phyloP scores from a whole-genome alignment of 1,284 basidiomycete genomes.

The Boletus holoroseus region DNA sequence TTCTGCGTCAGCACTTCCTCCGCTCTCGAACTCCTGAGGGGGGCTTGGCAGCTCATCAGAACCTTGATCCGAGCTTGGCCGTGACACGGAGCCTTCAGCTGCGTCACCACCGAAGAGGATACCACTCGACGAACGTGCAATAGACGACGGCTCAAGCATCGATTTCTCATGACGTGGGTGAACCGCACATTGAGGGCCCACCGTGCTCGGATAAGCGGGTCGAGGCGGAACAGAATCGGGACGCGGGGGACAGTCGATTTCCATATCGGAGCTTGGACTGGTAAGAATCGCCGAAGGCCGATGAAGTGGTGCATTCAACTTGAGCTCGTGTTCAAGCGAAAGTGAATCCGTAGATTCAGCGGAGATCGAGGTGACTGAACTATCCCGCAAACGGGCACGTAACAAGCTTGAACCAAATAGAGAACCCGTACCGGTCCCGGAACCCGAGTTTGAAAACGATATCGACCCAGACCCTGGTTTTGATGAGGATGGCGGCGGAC shows the following conservation, averaged over 20 bases:
- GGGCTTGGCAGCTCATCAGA: constrained; percentile 18
- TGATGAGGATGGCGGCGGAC: constrained; percentile 16
- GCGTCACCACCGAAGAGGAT: constrained; percentile 2
- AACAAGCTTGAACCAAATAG: constrained; percentile 25
- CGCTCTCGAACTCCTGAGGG: constrained; percentile 16
- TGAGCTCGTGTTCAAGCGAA: constrained; percentile 5
- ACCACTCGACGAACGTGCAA: constrained; percentile 16
- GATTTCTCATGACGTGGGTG: constrained; percentile 5
- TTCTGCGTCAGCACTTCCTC: constrained; percentile 14
- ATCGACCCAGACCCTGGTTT: constrained; percentile 21
- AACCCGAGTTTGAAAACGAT: constrained; percentile 26
- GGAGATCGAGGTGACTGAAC: constrained; percentile 31
- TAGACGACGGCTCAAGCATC: constrained; percentile 13
- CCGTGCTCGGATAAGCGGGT: neutral
- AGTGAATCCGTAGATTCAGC: constrained; percentile 22
- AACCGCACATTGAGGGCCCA: neutral
- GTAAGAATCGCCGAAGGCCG: constrained; percentile 8
- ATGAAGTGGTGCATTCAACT: constrained; percentile 2
- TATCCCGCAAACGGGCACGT: constrained; percentile 23
- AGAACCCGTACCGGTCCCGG: constrained; percentile 28
- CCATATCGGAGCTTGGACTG: constrained; percentile 25
- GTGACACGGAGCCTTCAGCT: constrained; percentile 11
- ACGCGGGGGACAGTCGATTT: constrained; percentile 24
- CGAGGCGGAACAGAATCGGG: constrained; percentile 22
- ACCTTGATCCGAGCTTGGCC: constrained; percentile 12